Evolutionary conservation across 1,139 yeast genomes (phyloP).

Genomic region (Sugiyamaella xylanicola): DNA sequence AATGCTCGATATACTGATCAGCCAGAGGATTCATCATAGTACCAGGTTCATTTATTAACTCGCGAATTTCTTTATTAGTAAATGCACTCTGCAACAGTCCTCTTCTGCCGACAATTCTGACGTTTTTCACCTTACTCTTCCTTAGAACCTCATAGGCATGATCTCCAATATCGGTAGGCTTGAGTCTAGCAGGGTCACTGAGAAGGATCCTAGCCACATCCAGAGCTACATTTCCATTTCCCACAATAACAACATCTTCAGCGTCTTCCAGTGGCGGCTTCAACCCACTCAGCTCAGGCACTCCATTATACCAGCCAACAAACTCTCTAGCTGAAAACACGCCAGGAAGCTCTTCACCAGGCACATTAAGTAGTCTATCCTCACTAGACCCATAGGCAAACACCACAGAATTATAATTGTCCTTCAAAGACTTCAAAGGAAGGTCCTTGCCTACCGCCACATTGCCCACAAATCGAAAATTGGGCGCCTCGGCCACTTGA

Average conservation of each 20-base stretch:
- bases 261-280: constrained; percentile 61
- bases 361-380: constrained; percentile 59
- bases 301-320: constrained; percentile 96
- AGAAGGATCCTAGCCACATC: constrained; percentile 83
- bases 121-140: constrained; percentile 57
- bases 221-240: constrained; percentile 97
- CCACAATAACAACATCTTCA: constrained; percentile 75
- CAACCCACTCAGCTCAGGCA: constrained; percentile 57
- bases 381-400: constrained; percentile 81
- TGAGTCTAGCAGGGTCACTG: constrained; percentile 52
- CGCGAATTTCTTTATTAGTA: constrained; percentile 90
- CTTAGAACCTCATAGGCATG: constrained; percentile 59
- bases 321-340: constrained; percentile 84
- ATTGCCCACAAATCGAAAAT: constrained; percentile 75
- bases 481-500: constrained; percentile 52
- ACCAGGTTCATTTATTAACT: constrained; percentile 64
- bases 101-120: constrained; percentile 80
- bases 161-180: constrained; percentile 70
- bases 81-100: constrained; percentile 81
- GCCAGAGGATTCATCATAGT: constrained; percentile 63
- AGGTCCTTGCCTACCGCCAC: constrained; percentile 65
- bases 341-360: constrained; percentile 61
- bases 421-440: constrained; percentile 51
- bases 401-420: constrained; percentile 69
- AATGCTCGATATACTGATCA: constrained; percentile 47